Conservation (phyloP, 208 protist species). For the Wallacemonas sp. region DNA sequence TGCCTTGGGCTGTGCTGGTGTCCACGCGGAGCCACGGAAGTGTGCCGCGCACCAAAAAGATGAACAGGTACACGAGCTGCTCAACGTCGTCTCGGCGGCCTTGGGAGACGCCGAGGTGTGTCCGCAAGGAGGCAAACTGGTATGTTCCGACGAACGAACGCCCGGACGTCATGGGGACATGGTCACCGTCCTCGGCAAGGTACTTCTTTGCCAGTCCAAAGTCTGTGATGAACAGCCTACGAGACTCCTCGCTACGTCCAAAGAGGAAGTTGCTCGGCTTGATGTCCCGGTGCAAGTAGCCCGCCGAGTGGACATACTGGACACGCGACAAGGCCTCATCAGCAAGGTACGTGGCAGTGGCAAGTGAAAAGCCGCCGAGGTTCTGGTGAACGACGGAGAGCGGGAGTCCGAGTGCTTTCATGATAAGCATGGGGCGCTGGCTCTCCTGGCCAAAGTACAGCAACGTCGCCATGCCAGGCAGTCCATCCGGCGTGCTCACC, state of each 20-base stretch:
- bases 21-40: slow-evolving; percentile 96
- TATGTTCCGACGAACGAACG: slow-evolving; percentile 97
- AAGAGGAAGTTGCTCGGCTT: slow-evolving; percentile 99
- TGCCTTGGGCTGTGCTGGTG: slow-evolving; percentile 80
- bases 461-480: slow-evolving; percentile 94
- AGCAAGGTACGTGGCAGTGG: slow-evolving; percentile 98
- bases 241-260: slow-evolving; percentile 87
- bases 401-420: slow-evolving; percentile 97
- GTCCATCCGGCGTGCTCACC: slow-evolving; percentile 40
- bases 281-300: slow-evolving; percentile 98
- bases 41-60: slow-evolving; percentile 95
- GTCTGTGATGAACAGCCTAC: slow-evolving; percentile 93
- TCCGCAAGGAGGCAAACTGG: slow-evolving; percentile 96
- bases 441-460: slow-evolving; percentile 97
- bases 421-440: slow-evolving; percentile 99
- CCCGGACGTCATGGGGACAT: slow-evolving; percentile 75
- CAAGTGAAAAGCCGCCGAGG: slow-evolving; percentile 94
- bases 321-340: slow-evolving; percentile 97
- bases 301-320: slow-evolving; percentile 97
- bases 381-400: slow-evolving; percentile 94
- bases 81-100: slow-evolving; percentile 91
- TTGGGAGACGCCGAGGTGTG: slow-evolving; percentile 94
- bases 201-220: slow-evolving; percentile 94
- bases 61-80: slow-evolving; percentile 92
- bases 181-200: slow-evolving; percentile 51